These are phyloP conservation scores for Trichophyton verrucosum DNA, from an alignment of 2,329 filamentous ascomycete species.

Conservation along the genomic window DNA sequence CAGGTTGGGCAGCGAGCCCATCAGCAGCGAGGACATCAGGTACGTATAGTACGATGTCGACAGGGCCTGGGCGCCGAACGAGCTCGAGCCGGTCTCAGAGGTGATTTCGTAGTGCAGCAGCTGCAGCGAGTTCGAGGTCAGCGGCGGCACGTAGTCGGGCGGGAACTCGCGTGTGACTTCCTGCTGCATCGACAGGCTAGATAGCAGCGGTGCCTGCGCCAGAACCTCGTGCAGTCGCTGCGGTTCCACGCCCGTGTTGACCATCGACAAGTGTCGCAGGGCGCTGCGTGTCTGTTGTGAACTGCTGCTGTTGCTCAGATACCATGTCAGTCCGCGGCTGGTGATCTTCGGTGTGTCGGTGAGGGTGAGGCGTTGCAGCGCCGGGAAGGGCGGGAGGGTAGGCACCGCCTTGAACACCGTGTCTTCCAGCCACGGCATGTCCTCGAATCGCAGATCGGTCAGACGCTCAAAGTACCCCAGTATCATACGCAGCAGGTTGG, in stretches of 20 bases:
- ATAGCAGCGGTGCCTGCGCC: constrained; percentile 29
- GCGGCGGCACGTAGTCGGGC: constrained; percentile 40
- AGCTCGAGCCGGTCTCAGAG: constrained; percentile 30
- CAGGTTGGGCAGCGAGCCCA: constrained; percentile 60
- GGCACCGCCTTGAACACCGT: constrained; percentile 58
- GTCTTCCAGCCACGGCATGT: constrained; percentile 60
- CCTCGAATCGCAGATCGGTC: constrained; percentile 60
- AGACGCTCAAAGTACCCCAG: constrained; percentile 55
- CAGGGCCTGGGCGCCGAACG: constrained; percentile 43
- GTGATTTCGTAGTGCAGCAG: constrained; percentile 76
- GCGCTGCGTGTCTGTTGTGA: constrained; percentile 47
- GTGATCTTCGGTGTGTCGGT: constrained; percentile 61
- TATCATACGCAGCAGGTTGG: constrained; percentile 49
- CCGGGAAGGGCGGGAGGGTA: constrained; percentile 58
- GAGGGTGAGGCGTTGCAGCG: constrained; percentile 60
- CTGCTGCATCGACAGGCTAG: constrained; percentile 42
- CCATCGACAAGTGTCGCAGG: constrained; percentile 57
- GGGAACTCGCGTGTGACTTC: constrained; percentile 47
- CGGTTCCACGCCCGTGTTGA: constrained; percentile 52
- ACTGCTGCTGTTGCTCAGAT: constrained; percentile 49
- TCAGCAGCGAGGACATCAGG: constrained; percentile 68
- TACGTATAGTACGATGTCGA: constrained; percentile 66
- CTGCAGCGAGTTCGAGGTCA: constrained; percentile 56
- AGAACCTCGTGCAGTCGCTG: constrained; percentile 34
- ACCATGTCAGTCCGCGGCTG: constrained; percentile 54